Conservation (phyloP, 179 eudicot species). For the Vitellaria paradoxa region DNA sequence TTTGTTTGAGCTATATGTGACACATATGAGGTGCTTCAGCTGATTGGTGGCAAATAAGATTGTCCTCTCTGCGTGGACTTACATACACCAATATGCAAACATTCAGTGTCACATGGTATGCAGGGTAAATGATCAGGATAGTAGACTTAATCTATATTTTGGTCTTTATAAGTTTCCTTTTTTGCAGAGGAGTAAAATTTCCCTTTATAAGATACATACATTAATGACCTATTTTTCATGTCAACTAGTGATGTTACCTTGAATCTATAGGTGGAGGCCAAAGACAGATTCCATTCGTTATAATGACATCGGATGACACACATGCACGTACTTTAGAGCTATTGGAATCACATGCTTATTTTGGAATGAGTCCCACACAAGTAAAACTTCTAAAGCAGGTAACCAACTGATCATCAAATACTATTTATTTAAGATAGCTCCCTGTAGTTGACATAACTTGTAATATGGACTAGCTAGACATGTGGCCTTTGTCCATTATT, state of each 20-base stretch:
- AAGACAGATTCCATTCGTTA: constrained; percentile 73
- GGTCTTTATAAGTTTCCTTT: no score
- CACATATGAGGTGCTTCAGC: no score
- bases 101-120: no score
- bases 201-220: no score
- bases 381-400: constrained; percentile 93
- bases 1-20: no score
- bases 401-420: background rate
- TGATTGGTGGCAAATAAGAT: no score
- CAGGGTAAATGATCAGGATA: no score
- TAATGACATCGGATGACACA: constrained; percentile 98
- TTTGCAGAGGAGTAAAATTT: no score
- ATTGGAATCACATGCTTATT: constrained; percentile 76
- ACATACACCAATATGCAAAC: no score
- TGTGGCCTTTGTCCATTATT: constrained; percentile 5
- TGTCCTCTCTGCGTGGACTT: no score
- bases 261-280: constrained; percentile 53
- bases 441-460: background rate
- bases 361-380: constrained; percentile 87
- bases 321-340: constrained; percentile 69
- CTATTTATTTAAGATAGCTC: background rate
- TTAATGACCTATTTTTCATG: background rate
- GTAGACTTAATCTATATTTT: no score
- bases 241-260: constrained; percentile 10
- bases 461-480: background rate